Evolutionary conservation across 139 green algal genomes (phyloP).

Genomic region (Limnomonas spitsbergensis): DNA sequence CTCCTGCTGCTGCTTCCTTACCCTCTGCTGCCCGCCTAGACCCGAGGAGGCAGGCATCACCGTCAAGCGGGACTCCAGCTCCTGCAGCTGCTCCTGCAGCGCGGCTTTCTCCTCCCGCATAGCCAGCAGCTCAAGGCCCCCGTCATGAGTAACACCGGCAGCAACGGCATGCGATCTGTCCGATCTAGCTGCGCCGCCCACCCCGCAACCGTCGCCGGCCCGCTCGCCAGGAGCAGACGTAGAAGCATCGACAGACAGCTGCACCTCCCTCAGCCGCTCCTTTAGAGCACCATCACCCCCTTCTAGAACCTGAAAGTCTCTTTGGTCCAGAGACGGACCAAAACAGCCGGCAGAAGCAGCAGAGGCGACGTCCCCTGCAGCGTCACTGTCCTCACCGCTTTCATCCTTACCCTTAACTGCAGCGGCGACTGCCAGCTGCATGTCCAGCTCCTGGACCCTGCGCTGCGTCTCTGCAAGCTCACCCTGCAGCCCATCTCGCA

Average conservation of each 20-base stretch:
- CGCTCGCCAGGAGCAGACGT: neutral
- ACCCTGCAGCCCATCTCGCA: neutral
- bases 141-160: too few species aligned
- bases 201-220: neutral
- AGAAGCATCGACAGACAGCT: too few species aligned
- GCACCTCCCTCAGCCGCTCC: neutral
- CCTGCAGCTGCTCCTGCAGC: neutral
- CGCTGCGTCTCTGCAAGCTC: neutral
- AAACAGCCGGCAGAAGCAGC: too few species aligned
- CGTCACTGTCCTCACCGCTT: neutral
- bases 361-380: too few species aligned
- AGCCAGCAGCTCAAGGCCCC: too few species aligned
- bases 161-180: neutral
- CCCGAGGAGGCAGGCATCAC: neutral
- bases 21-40: too few species aligned
- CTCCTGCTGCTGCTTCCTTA: neutral
- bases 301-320: too few species aligned
- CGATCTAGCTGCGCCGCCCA: neutral
- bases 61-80: neutral
- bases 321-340: too few species aligned
- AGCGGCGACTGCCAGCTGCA: neutral
- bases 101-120: neutral
- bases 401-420: constrained; percentile 61
- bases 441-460: neutral
- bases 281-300: too few species aligned